Evolutionary conservation across 352 stramenopile species (phyloP), one percentile per base, ranked within the genome.

Genomic region (Globisporangium solare): DNA sequence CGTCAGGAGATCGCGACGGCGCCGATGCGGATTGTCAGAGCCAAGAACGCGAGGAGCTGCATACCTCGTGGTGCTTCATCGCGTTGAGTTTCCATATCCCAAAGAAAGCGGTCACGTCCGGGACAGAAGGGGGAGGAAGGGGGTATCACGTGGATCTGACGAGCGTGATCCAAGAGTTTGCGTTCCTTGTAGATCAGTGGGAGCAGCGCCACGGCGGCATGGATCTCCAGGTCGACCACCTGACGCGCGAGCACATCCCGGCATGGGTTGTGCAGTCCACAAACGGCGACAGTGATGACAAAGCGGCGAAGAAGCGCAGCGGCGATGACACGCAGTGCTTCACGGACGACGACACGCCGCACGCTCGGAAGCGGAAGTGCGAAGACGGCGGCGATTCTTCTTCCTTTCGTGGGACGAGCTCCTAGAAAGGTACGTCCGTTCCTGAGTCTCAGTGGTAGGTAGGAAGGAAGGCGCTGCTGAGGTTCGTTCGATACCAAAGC

Each of bases 151-250:
- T 94, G 43, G 82, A 92, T 51, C 61, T 94, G 35, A 92, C 82
- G 12, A 58, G 62, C 17, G 75, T 81, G 21, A 85, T 94, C 59
- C 85, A 75, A 24, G 80, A 90, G 24, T 94, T 94, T 56, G 85
- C 82, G 3, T 74, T 62, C 22, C 78, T 87, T 54, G 75, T 87
- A 18, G 82, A 92, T 59, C 76, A 89, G 59, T 94, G 85, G 85
- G 71, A 85, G 18, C 64, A 83, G 47, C 77, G 82, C 46, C 67
- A 73, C n/a, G 68, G 65, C 2, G 78, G 75, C n/a, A 94, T 92
- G 85, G 85, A 94, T 60, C 76, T 94, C 54, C 71, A 86, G 54
- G 78, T 94, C 18, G 71, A 92, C 49, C 80, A 94, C 60, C 54
- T 92, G 47, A 76, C 65, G 17, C 70, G 72, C 2, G 48, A 60